Conservation (phyloP, 2,329 filamentous ascomycete species). For the Didymella segeticola region DNA sequence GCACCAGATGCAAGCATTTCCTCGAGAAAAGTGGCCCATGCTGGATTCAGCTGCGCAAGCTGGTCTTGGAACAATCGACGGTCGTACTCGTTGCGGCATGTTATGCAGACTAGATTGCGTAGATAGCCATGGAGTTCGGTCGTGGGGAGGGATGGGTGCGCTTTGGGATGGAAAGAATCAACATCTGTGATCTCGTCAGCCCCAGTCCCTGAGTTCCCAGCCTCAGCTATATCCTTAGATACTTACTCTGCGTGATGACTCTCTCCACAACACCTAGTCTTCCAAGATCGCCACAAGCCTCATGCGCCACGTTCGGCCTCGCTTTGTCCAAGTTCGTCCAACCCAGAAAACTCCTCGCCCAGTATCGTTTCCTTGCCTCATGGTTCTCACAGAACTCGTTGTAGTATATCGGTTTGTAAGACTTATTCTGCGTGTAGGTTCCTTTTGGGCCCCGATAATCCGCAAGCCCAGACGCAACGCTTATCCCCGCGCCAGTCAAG, state of each 20-base stretch:
- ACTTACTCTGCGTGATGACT: constrained; percentile 82
- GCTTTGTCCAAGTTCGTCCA: constrained; percentile 84
- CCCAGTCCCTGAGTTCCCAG: background rate
- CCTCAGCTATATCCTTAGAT: background rate
- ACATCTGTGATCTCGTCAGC: constrained; percentile 63
- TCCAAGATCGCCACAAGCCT: constrained; percentile 75
- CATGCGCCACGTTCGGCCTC: constrained; percentile 80
- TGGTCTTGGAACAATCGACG: constrained; percentile 77
- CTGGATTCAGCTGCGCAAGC: constrained; percentile 80
- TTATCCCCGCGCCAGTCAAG: constrained; percentile 86
- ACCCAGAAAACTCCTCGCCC: constrained; percentile 92
- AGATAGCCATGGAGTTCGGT: constrained; percentile 93
- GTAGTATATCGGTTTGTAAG: constrained; percentile 90
- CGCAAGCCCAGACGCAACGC: constrained; percentile 88
- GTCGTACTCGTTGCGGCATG: constrained; percentile 74
- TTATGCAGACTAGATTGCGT: constrained; percentile 78
- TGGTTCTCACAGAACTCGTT: constrained; percentile 85
- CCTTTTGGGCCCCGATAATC: constrained; percentile 91
- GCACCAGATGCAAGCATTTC: constrained; percentile 77
- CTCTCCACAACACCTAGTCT: constrained; percentile 73
- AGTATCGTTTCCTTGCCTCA: constrained; percentile 89
- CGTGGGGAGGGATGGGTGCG: constrained; percentile 77
- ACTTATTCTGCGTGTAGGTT: constrained; percentile 90
- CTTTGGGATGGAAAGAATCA: constrained; percentile 85
- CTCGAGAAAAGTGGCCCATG: constrained; percentile 79